Percentiles rank a stretch among this genome's conserved stretches.
Evolutionary conservation across 805 yeast species (phyloP).

Genomic region (Clavispora fructus): DNA sequence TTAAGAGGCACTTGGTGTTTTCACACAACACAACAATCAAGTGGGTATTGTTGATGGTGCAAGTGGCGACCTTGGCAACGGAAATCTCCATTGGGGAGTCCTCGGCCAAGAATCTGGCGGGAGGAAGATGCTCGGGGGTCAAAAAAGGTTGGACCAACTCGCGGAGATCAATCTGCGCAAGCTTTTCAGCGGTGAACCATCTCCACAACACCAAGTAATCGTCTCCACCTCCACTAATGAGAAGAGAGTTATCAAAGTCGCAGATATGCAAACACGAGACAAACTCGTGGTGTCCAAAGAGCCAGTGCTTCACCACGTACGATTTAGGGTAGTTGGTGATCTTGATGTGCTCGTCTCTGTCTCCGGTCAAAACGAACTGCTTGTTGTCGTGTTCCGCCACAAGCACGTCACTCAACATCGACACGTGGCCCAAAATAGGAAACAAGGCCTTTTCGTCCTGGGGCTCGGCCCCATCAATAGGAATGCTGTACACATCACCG

Average conservation of each 20-base stretch:
- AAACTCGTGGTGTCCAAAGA: slow-evolving; percentile 84
- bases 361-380: slow-evolving; percentile 67
- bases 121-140: slow-evolving; percentile 56
- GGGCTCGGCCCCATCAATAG: slow-evolving; percentile 33
- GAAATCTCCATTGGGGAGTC: slow-evolving; percentile 49
- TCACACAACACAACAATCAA: slow-evolving; percentile 45
- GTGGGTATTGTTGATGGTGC: slow-evolving; percentile 17
- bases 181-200: slow-evolving; percentile 50
- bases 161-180: slow-evolving; percentile 47
- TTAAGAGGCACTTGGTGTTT: slow-evolving; percentile 42
- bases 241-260: slow-evolving; percentile 40
- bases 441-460: slow-evolving; percentile 39
- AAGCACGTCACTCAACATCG: slow-evolving; percentile 82
- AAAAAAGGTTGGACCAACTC: slow-evolving; percentile 37
- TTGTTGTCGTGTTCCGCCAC: slow-evolving; percentile 38
- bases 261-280: slow-evolving; percentile 64
- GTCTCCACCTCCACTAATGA: slow-evolving; percentile 93
- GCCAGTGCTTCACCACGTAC: slow-evolving; percentile 71
- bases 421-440: slow-evolving; percentile 92
- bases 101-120: slow-evolving; percentile 54
- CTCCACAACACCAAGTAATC: slow-evolving; percentile 69
- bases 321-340: slow-evolving; percentile 75
- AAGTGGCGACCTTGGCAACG: slow-evolving; percentile 41
- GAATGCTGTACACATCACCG: slow-evolving; percentile 82
- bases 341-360: slow-evolving; percentile 94